Base-by-base conservation (phyloP, 164 flowering plant species). In the Aristolochia californica region DNA sequence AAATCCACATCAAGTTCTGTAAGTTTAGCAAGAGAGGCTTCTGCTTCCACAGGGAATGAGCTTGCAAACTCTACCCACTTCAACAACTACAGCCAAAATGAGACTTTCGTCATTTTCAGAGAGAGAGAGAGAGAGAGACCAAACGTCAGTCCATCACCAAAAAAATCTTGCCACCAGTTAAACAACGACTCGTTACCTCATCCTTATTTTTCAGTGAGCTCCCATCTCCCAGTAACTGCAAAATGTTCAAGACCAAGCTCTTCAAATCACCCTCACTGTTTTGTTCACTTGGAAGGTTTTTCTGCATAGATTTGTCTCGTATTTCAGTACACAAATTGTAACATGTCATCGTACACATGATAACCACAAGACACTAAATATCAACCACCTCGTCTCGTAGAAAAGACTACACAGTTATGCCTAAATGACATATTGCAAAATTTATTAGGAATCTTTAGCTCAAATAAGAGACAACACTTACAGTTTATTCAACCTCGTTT, bases 61-160 rank as follows among this genome's bases (percentile, higher is more conserved):
- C 77, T 78, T 12, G 87, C 88, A 73, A 84, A 88, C 28, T 51
- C 66, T 52, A 80, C 72, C 95, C 91, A 88, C 59, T 84, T 84
- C 71, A 67, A 64, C 61, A 79, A 78, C 97, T 90, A 75, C 68
- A 75, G 26, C 58, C 48, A 61, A 56, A 61, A 58, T 27, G 9
- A 40, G 48, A 34, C 44, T 16, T 7, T 28, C 7, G 30, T 28
- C 45, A 5, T 24, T 23, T 2, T 24, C 25, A 43, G 4, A 7
- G 20, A 44, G 20, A 20, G 13, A 54, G 23, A 43, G 52, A 59
- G 48, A 15, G 14, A 52, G 20, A 26, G 21, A 15, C 43, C 3
- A 48, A 20, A 43, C 21, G 28, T 21, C 45, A 56, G 24, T 49
- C 40, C 10, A 14, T n/a, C 5, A 5, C 24, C 4, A 61, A n/a